Evolutionary conservation across 768 basidiomycete species (phyloP).

Genomic region (Podaxis sp.): DNA sequence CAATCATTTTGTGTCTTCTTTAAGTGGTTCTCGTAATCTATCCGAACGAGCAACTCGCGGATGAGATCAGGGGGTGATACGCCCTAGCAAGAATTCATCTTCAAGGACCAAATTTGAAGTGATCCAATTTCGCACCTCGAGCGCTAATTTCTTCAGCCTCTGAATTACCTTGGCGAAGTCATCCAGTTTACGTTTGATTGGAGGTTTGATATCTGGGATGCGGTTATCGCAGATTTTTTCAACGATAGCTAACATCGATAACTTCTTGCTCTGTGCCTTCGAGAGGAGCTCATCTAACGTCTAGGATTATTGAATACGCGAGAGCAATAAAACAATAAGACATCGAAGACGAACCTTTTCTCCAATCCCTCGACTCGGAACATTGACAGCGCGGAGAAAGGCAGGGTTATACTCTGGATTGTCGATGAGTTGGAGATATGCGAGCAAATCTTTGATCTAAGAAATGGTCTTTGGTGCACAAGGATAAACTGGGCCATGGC

Average conservation of each 20-base stretch:
- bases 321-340: not conserved
- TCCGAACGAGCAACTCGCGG: conserved; percentile 50
- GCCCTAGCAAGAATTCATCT: conserved; percentile 39
- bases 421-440: conserved; percentile 81
- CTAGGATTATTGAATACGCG: conserved; percentile 31
- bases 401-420: conserved; percentile 69
- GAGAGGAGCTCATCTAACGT: conserved; percentile 58
- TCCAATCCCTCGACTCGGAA: conserved; percentile 72
- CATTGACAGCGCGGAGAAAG: conserved; percentile 70
- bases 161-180: conserved; percentile 60
- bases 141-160: conserved; percentile 50
- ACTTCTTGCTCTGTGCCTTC: conserved; percentile 49
- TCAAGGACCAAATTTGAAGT: not conserved
- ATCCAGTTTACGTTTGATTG: conserved; percentile 61
- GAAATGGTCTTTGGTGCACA: not conserved
- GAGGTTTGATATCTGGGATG: conserved; percentile 63
- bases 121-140: conserved; percentile 39
- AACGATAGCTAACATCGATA: conserved; percentile 56
- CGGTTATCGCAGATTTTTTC: conserved; percentile 65
- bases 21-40: conserved; percentile 68
- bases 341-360: conserved; percentile 57
- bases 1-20: conserved; percentile 72
- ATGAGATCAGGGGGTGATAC: conserved; percentile 65
- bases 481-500: not conserved
- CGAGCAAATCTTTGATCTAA: conserved; percentile 78